Evolutionary conservation across 805 yeast species (phyloP).

Genomic region (Candida stauntonica): DNA sequence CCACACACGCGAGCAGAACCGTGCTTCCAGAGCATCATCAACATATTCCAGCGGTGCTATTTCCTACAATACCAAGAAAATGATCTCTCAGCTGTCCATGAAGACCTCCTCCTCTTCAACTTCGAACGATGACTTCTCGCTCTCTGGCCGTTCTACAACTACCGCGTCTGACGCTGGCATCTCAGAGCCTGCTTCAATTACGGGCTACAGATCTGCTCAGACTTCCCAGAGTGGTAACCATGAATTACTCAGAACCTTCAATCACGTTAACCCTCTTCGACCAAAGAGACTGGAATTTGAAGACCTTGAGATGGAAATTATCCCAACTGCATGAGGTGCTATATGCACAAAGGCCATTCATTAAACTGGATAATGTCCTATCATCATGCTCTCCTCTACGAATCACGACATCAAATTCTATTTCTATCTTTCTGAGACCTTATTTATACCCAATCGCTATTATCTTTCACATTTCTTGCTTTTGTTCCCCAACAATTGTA

Average conservation of each 20-base stretch:
- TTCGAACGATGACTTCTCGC: background rate
- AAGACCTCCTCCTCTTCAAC: background rate
- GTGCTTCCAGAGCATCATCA: background rate
- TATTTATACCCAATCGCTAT: no score
- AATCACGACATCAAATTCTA: no score
- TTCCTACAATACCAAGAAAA: no score
- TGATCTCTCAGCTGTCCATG: background rate
- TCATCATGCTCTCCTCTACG: no score
- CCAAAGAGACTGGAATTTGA: slow-evolving; percentile 5
- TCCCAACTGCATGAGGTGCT: slow-evolving; percentile 8
- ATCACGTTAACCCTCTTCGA: slow-evolving; percentile 1
- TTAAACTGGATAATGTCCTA: no score
- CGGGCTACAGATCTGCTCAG: no score
- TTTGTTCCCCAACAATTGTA: no score
- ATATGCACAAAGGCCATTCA: no score
- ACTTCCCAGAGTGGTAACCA: no score
- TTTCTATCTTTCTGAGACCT: no score
- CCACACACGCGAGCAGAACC: background rate
- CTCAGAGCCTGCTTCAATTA: background rate
- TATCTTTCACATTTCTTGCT: no score
- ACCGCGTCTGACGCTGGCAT: background rate
- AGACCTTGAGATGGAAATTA: slow-evolving; percentile 4
- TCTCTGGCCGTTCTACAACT: background rate
- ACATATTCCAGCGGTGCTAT: background rate
- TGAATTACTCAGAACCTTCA: no score